phyloP scores from a whole-genome alignment of 441 rosid genomes.

The Lepidium campestre region DNA sequence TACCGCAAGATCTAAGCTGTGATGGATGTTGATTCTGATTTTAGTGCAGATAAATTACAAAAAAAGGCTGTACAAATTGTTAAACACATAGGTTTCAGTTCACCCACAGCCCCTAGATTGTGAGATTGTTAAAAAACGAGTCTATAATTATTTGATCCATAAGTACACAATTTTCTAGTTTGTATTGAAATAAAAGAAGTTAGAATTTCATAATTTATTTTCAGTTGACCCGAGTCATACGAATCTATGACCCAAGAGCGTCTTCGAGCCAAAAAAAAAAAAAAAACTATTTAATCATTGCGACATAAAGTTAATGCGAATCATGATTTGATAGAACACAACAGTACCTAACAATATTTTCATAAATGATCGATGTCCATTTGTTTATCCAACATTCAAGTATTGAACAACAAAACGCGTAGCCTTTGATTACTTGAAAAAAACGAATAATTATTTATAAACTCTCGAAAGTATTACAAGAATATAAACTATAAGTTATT shows the following conservation, averaged over 20 bases:
- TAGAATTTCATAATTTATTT: too few relatives aligned
- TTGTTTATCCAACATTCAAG: neutral
- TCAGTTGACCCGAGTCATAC: neutral
- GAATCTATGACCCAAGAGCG: neutral
- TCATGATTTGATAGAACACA: conserved; percentile 10
- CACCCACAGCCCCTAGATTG: too few relatives aligned
- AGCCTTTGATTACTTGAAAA: too few relatives aligned
- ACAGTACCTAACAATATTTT: conserved; percentile 7
- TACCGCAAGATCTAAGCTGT: neutral
- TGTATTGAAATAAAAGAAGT: too few relatives aligned
- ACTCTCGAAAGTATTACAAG: too few relatives aligned
- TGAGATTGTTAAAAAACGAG: neutral
- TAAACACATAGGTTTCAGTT: neutral
- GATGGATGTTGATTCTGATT: neutral
- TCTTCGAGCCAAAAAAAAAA: neutral
- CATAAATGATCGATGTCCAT: conserved; percentile 11
- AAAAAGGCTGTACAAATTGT: neutral
- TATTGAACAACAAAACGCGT: too few relatives aligned
- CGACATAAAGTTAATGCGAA: neutral
- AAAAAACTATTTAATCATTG: neutral
- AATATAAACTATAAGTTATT: too few relatives aligned
- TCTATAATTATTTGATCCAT: too few relatives aligned
- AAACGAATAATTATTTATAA: too few relatives aligned
- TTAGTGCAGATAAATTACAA: neutral
- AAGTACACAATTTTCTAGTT: too few relatives aligned